phyloP scores from a whole-genome alignment of 768 basidiomycete species.

The Mycena epipterygia region DNA sequence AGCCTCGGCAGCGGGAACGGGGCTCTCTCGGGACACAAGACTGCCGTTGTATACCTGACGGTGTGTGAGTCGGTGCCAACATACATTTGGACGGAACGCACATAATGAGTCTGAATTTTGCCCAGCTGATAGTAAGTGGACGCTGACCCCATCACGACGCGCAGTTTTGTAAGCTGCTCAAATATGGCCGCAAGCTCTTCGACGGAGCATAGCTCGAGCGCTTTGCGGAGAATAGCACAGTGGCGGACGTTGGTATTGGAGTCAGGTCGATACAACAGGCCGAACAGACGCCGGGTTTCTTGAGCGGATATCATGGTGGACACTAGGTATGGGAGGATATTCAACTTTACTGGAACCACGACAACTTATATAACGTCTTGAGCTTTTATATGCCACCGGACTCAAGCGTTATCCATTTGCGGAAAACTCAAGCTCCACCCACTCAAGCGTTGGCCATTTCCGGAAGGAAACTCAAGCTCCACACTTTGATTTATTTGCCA shows the following conservation, averaged over 20 bases:
- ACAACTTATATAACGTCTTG: neutral
- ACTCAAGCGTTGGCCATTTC: no score
- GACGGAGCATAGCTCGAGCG: no score
- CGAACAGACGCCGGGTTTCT: conserved; percentile 2
- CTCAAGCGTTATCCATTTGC: neutral
- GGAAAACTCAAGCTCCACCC: no score
- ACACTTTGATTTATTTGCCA: no score
- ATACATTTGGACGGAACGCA: neutral
- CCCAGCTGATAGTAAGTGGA: neutral
- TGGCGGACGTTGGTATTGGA: conserved; percentile 1
- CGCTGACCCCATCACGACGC: neutral
- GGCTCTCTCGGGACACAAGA: neutral
- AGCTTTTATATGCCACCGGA: neutral
- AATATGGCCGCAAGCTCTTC: neutral
- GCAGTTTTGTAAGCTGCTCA: neutral
- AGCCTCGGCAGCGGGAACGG: neutral
- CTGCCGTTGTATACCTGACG: neutral
- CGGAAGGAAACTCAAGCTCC: no score
- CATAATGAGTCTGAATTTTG: neutral
- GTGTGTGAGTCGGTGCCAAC: neutral
- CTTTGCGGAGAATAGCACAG: neutral
- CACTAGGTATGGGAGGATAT: neutral
- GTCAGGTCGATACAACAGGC: neutral
- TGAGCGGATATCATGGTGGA: neutral
- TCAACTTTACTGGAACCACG: neutral